Conservation (phyloP, 345 rosid genomes). For the Citrus glauca region DNA sequence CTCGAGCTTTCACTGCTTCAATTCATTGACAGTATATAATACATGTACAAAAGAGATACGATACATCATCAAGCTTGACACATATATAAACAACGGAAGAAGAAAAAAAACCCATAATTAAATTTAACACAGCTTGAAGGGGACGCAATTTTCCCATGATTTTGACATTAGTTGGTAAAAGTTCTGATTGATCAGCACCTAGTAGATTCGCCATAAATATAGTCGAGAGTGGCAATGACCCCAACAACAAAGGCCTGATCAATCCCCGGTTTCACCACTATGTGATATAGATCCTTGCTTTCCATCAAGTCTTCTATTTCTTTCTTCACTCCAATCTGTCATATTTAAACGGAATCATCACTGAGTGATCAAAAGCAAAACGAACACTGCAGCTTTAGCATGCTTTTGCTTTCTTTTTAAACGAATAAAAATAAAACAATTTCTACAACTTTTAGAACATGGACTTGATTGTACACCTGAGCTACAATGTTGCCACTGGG, state of each 20-base stretch:
- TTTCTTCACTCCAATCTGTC: conserved; percentile 50
- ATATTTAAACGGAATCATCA: background rate
- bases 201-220: conserved; percentile 77
- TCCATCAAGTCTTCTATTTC: conserved; percentile 42
- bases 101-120: background rate
- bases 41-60: background rate
- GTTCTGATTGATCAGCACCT: background rate
- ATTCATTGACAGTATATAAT: background rate
- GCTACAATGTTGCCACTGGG: conserved; percentile 46
- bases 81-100: no score
- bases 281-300: conserved; percentile 62
- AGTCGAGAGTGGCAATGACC: conserved; percentile 66
- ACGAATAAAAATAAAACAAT: background rate
- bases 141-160: background rate
- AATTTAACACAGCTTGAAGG: background rate
- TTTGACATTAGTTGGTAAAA: no score
- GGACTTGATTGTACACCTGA: conserved; percentile 24
- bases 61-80: background rate
- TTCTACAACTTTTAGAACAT: background rate
- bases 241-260: conserved; percentile 82
- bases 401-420: background rate
- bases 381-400: background rate
- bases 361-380: background rate
- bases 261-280: conserved; percentile 42
- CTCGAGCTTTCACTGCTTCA: background rate